Evolutionary conservation across 2,329 filamentous ascomycete genomes (phyloP).

Genomic region (Cercospora sp.): DNA sequence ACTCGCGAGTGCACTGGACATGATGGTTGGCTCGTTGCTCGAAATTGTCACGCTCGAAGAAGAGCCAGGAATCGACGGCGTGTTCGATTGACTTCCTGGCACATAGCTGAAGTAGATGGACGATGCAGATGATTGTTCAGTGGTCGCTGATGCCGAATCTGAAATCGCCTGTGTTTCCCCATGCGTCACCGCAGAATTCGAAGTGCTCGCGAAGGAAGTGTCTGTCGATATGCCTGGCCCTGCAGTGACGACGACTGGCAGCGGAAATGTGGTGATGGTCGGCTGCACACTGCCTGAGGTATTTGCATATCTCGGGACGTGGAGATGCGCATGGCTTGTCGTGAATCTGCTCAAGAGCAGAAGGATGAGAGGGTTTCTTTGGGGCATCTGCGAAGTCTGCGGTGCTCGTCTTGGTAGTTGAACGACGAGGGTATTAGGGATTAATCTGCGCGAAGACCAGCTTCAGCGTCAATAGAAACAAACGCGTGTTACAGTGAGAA

Average conservation of each 20-base stretch:
- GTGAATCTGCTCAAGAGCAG: slow-evolving; percentile 18
- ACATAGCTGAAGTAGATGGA: slow-evolving; percentile 17
- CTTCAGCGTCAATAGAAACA: slow-evolving; percentile 29
- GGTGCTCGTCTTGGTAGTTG: background rate
- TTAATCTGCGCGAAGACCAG: slow-evolving; percentile 33
- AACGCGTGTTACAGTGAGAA: slow-evolving; percentile 18
- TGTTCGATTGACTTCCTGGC: background rate
- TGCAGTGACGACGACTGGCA: background rate
- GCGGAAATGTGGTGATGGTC: background rate
- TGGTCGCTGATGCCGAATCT: background rate
- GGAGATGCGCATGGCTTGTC: slow-evolving; percentile 18
- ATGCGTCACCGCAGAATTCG: background rate
- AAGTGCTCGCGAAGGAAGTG: background rate
- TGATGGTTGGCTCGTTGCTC: background rate
- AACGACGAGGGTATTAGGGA: slow-evolving; percentile 11
- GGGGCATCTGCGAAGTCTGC: slow-evolving; percentile 17
- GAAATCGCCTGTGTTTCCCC: background rate
- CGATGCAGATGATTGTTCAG: background rate
- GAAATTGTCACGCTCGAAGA: background rate
- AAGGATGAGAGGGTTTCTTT: slow-evolving; percentile 16
- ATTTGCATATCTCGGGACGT: slow-evolving; percentile 21
- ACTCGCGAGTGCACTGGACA: background rate
- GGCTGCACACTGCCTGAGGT: background rate
- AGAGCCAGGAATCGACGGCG: background rate
- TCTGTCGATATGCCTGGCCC: background rate